Percentiles rank a stretch among this genome's conserved stretches.
Conservation (phyloP, 352 stramenopile species). For the Globisporangium perplexum region DNA sequence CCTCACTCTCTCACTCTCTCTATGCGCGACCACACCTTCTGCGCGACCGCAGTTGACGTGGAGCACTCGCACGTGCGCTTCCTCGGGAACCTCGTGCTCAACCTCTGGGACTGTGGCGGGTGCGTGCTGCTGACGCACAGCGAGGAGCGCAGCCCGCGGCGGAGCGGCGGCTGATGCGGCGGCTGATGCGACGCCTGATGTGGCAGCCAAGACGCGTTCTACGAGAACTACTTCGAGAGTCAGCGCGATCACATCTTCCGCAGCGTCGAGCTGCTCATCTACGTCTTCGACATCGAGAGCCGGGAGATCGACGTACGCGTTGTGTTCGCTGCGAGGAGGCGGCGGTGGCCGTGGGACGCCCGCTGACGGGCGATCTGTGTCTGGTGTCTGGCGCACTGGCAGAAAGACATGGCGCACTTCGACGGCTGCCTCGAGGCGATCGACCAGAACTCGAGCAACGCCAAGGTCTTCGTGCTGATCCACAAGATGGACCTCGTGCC, state of each 20-base stretch:
- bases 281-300: conserved; percentile 99
- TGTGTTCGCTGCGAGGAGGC: conserved; percentile 3
- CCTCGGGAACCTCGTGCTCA: conserved; percentile 97
- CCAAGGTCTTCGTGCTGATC: conserved; percentile 98
- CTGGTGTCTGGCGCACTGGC: conserved; percentile 18
- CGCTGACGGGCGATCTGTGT: too few relatives aligned
- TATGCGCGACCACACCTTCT: too few relatives aligned
- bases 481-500: conserved; percentile 99
- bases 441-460: conserved; percentile 97
- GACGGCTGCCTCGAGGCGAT: conserved; percentile 96
- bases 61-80: conserved; percentile 94
- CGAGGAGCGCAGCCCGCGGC: too few relatives aligned
- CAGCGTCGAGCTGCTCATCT: conserved; percentile 97
- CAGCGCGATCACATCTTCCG: conserved; percentile 99
- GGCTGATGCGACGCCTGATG: not conserved
- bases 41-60: conserved; percentile 87
- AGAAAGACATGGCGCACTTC: conserved; percentile 98
- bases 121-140: too few relatives aligned
- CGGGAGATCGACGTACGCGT: conserved; percentile 61
- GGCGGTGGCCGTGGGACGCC: too few relatives aligned
- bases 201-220: conserved; percentile 96
- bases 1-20: not conserved
- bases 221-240: conserved; percentile 98
- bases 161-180: too few relatives aligned
- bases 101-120: conserved; percentile 99